Percentiles rank a stretch among this genome's conserved stretches.
Conservation (phyloP, 768 basidiomycete genomes). For the Suillus occidentalis region DNA sequence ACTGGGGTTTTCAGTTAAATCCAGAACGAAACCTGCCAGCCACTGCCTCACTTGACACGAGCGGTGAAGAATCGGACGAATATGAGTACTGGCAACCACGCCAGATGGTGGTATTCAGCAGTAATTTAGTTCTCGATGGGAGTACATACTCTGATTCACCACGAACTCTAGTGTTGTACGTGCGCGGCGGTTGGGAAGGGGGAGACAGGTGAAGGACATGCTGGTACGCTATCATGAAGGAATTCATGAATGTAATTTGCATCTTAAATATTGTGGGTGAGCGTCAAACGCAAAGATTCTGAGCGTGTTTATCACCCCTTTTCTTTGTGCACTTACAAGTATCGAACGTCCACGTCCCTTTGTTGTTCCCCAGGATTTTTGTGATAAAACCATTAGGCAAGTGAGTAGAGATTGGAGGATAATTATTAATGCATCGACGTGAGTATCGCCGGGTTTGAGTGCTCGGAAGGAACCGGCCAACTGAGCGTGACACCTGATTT, state of each 20-base stretch:
- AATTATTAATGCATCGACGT: not conserved
- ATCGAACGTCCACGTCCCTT: not conserved
- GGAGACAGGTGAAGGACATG: conserved; percentile 30
- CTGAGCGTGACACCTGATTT: too few species aligned
- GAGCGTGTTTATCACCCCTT: not conserved
- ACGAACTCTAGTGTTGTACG: not conserved
- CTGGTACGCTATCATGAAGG: not conserved
- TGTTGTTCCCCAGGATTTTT: not conserved
- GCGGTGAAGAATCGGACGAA: not conserved
- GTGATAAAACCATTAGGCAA: not conserved
- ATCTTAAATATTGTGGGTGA: not conserved
- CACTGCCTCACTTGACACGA: not conserved
- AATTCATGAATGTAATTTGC: too few species aligned
- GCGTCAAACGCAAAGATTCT: not conserved
- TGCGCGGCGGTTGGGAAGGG: not conserved
- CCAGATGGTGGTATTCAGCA: not conserved
- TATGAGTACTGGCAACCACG: not conserved
- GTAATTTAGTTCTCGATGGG: not conserved
- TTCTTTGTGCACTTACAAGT: not conserved
- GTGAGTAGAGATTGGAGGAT: too few species aligned
- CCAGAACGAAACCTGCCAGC: not conserved
- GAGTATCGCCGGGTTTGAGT: not conserved
- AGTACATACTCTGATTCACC: not conserved
- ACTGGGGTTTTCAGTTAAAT: not conserved
- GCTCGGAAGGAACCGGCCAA: not conserved